phyloP scores from a whole-genome alignment of 257 asterid species.

The Solanum chmielewskii region DNA sequence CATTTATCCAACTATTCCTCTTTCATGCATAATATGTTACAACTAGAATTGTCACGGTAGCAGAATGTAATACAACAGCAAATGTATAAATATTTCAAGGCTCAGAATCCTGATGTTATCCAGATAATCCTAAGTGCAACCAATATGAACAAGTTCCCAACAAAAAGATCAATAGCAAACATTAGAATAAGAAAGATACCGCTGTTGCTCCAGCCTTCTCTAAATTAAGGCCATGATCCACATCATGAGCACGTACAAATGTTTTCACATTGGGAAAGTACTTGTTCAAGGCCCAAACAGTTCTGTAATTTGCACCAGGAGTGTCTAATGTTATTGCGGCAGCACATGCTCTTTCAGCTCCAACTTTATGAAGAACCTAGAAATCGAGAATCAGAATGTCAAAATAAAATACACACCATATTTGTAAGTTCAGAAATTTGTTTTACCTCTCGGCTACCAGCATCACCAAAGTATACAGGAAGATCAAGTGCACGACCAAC shows the following conservation, averaged over 20 bases:
- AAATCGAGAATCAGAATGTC: slow-evolving; percentile 6
- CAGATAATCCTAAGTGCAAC: background rate
- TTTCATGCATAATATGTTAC: background rate
- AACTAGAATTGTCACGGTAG: background rate
- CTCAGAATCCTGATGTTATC: background rate
- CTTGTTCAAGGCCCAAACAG: slow-evolving; percentile 99
- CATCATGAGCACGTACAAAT: slow-evolving; percentile 98
- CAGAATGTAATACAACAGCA: background rate
- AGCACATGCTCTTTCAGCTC: slow-evolving; percentile 98
- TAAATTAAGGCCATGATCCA: slow-evolving; percentile 92
- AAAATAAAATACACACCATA: slow-evolving; percentile 1
- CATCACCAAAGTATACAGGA: slow-evolving; percentile 99
- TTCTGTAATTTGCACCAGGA: slow-evolving; percentile 98
- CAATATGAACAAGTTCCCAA: background rate
- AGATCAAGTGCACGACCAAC: slow-evolving; percentile 98
- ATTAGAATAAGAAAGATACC: slow-evolving; percentile 32
- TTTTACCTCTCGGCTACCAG: slow-evolving; percentile 96
- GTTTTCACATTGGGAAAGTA: slow-evolving; percentile 91
- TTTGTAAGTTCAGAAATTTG: slow-evolving; percentile 2
- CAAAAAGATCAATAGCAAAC: background rate
- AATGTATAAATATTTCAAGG: background rate
- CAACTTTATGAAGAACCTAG: slow-evolving; percentile 96
- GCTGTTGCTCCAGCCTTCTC: slow-evolving; percentile 99
- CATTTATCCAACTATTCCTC: background rate
- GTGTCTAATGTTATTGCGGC: slow-evolving; percentile 95